Conservation (phyloP, 176 grass and related monocot species). For the Carex parvula region DNA sequence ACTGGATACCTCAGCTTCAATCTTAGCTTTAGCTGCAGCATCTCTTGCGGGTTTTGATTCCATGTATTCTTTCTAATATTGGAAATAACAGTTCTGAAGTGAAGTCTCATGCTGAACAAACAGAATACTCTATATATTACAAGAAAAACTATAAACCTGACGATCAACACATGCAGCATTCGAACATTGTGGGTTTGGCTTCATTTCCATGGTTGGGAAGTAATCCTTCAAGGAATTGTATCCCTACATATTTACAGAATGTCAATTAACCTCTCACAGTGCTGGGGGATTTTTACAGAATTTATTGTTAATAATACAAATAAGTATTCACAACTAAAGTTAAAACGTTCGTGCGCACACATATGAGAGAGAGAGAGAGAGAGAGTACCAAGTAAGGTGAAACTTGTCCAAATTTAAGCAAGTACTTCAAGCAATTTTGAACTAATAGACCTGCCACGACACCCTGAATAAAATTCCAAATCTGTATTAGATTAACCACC, state of each 20-base stretch:
- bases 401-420: slow-evolving; percentile 97
- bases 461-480: slow-evolving; percentile 43
- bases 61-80: slow-evolving; percentile 73
- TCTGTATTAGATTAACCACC: background rate
- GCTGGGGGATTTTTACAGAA: background rate
- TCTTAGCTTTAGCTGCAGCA: slow-evolving; percentile 77
- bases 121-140: background rate
- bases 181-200: slow-evolving; percentile 91
- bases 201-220: slow-evolving; percentile 99
- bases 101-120: background rate
- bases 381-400: slow-evolving; percentile 84
- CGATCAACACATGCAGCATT: slow-evolving; percentile 80
- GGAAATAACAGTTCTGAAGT: background rate
- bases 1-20: slow-evolving; percentile 65
- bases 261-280: background rate
- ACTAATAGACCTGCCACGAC: slow-evolving; percentile 88
- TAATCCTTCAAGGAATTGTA: slow-evolving; percentile 98
- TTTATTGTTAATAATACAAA: background rate
- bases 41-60: slow-evolving; percentile 80
- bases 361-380: background rate
- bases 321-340: background rate
- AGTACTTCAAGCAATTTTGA: slow-evolving; percentile 92
- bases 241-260: slow-evolving; percentile 44
- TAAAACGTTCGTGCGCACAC: background rate
- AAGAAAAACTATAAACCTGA: slow-evolving; percentile 53